Conservation (phyloP, 352 stramenopile genomes). For the Phytopythium vexans region DNA sequence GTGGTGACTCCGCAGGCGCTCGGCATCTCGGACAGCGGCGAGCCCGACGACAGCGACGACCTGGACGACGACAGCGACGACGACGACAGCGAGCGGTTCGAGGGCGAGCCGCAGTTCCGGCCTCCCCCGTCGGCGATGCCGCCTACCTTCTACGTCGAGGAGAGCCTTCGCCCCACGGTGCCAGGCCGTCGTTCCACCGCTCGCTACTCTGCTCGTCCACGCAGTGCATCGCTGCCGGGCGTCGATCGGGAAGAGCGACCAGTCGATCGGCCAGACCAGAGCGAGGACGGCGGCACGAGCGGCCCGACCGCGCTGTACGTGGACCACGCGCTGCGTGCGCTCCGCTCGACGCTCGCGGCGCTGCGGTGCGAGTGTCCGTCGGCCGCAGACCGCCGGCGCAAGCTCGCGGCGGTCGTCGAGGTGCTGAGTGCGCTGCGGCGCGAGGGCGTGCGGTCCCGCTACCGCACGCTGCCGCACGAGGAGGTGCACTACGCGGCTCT, state of each 20-base stretch:
- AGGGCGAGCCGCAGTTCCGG: neutral
- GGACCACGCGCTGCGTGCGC: slow-evolving; percentile 40
- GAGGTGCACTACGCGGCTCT: slow-evolving; percentile 73
- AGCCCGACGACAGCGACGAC: slow-evolving; percentile 20
- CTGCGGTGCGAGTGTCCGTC: slow-evolving; percentile 68
- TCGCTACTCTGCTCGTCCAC: slow-evolving; percentile 34
- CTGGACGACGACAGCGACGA: slow-evolving; percentile 31
- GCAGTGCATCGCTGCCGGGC: slow-evolving; percentile 51
- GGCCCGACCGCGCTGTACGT: slow-evolving; percentile 32
- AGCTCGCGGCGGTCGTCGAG: slow-evolving; percentile 68
- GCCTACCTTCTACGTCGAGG: slow-evolving; percentile 29
- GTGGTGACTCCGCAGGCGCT: slow-evolving; percentile 20
- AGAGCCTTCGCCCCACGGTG: slow-evolving; percentile 27
- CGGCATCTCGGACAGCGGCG: slow-evolving; percentile 23
- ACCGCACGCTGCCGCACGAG: slow-evolving; percentile 60
- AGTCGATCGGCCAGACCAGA: slow-evolving; percentile 22
- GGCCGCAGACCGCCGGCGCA: slow-evolving; percentile 51
- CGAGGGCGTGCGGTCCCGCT: slow-evolving; percentile 63
- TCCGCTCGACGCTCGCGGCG: slow-evolving; percentile 50
- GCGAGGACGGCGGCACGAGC: neutral
- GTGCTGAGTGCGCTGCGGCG: slow-evolving; percentile 62
- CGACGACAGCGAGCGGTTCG: slow-evolving; percentile 15
- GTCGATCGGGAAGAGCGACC: slow-evolving; percentile 56
- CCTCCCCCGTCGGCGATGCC: no score
- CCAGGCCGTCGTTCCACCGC: slow-evolving; percentile 6